phyloP scores from a whole-genome alignment of 2,329 filamentous ascomycete species.

The Ophiocordyceps camponoti-floridani region DNA sequence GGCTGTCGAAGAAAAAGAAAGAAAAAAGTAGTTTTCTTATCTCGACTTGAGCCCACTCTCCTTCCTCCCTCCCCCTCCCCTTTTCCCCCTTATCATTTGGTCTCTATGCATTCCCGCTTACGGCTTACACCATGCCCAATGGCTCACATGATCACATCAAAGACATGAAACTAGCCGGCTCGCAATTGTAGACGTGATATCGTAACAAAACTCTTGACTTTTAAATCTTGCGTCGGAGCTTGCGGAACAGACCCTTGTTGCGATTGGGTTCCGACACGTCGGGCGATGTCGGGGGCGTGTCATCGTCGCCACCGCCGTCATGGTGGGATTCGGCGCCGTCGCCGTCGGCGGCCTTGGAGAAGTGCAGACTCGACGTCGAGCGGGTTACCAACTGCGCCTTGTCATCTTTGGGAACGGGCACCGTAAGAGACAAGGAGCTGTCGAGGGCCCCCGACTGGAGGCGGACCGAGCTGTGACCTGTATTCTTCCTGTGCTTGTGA shows the following conservation, averaged over 20 bases:
- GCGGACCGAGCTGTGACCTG: conserved; percentile 26
- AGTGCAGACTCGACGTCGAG: conserved; percentile 11
- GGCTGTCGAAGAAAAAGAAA: not conserved
- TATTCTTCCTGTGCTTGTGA: conserved; percentile 25
- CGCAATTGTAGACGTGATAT: conserved; percentile 3
- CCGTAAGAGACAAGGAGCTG: conserved; percentile 14
- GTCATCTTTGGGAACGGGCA: conserved; percentile 7
- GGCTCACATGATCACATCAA: not conserved
- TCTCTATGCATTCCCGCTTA: too few relatives aligned
- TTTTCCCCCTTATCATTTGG: not conserved
- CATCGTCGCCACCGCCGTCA: conserved; percentile 9
- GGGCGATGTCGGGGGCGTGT: conserved; percentile 18
- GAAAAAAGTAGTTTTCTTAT: not conserved
- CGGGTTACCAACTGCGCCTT: conserved; percentile 8
- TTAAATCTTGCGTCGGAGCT: conserved; percentile 3
- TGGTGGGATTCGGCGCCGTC: conserved; percentile 16
- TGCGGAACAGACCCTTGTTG: conserved; percentile 8
- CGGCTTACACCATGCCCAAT: too few relatives aligned
- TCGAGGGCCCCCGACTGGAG: conserved; percentile 14
- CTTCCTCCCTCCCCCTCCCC: not conserved
- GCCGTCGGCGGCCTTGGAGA: conserved; percentile 17
- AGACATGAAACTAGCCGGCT: not conserved
- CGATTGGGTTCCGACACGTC: conserved; percentile 11
- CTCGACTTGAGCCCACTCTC: not conserved
- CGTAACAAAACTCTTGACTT: conserved; percentile 1